Evolutionary conservation across 495 filamentous ascomycete species (phyloP), one percentile per base, ranked within the genome.

Genomic region (Xeromyces bisporus): DNA sequence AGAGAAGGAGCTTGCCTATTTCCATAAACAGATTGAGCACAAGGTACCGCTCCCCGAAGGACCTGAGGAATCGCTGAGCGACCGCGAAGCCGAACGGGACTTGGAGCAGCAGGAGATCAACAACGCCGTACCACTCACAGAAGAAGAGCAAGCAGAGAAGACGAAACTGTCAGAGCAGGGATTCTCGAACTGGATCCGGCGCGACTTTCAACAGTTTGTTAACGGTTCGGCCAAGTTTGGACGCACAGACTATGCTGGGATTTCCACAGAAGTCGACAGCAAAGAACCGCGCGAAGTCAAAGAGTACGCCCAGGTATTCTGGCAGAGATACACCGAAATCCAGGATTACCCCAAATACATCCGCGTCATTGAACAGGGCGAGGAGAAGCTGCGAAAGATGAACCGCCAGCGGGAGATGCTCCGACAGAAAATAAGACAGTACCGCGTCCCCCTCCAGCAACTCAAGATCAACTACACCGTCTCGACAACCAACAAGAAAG

Each of bases 401-500:
- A 77, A 82, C 38, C 82, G 93, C 47, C 87, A 96, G 50, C 75
- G 83, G 32, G 84, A 86, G 60, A 80, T 99, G 77, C 67, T 99
- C 23, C 68, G 74, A 29, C 87, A 81, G 67, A 99, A 99, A 68
- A 75, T 99, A 66, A 65, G 74, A 39, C 82, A 86, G 68, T 96
- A 93, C 50, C 82, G 86, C 3, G 87, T 94, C 26, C 91, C 91
- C 17, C 67, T 99, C 2, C 86, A 96, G 54, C 91, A 99, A 53
- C 69, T 99, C 34, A 93, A 92, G 64, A 82, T 99, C 59, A 93
- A 89, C 58, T 99, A 99, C 53, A 89, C 84, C 0, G 89, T 99
- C 13, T 92, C 84, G 2, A 99, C 91, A 2, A 99, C 91, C 28
- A 99, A 99, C 62, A 99, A 99, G 66, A 96, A 96, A 60, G 84